Percentiles rank a stretch among this genome's conserved stretches.
Evolutionary conservation across 1,284 basidiomycete genomes (phyloP).

Genomic region (Trichosporon inkin): DNA sequence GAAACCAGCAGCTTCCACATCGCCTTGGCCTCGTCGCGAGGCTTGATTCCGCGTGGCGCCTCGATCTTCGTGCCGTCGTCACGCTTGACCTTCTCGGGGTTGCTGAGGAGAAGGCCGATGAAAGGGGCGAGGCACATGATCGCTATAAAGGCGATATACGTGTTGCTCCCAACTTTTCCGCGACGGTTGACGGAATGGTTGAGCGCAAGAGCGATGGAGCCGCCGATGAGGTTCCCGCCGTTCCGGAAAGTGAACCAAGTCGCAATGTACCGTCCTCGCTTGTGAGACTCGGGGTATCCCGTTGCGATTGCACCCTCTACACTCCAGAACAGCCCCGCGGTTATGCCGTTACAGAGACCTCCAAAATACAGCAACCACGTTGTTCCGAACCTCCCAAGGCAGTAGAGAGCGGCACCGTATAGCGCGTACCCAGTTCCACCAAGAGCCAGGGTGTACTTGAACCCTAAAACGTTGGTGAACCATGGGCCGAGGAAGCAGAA

Average conservation of each 20-base stretch:
- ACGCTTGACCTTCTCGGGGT: conserved; percentile 30
- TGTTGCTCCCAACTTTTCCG: conserved; percentile 28
- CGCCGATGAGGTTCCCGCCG: conserved; percentile 35
- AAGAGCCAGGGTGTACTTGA: conserved; percentile 37
- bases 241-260: conserved; percentile 37
- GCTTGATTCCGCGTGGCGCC: conserved; percentile 19
- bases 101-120: conserved; percentile 25
- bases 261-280: conserved; percentile 26
- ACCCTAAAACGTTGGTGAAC: conserved; percentile 23
- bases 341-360: conserved; percentile 33
- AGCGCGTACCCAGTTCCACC: conserved; percentile 36
- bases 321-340: conserved; percentile 41
- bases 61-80: conserved; percentile 31
- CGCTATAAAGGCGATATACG: conserved; percentile 37
- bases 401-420: conserved; percentile 41
- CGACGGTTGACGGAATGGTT: conserved; percentile 21
- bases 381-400: conserved; percentile 27
- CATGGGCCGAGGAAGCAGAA: conserved; percentile 14
- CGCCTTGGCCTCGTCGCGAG: conserved; percentile 23
- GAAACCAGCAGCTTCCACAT: conserved; percentile 17
- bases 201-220: conserved; percentile 26
- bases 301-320: conserved; percentile 15
- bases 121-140: conserved; percentile 30
- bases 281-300: conserved; percentile 15
- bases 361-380: conserved; percentile 39